Percentiles rank a stretch among this genome's conserved stretches.
These are phyloP conservation scores for Backusella morwellensis DNA, from an alignment of 192 early-diverging fungal genomes.

Conservation along the genomic window DNA sequence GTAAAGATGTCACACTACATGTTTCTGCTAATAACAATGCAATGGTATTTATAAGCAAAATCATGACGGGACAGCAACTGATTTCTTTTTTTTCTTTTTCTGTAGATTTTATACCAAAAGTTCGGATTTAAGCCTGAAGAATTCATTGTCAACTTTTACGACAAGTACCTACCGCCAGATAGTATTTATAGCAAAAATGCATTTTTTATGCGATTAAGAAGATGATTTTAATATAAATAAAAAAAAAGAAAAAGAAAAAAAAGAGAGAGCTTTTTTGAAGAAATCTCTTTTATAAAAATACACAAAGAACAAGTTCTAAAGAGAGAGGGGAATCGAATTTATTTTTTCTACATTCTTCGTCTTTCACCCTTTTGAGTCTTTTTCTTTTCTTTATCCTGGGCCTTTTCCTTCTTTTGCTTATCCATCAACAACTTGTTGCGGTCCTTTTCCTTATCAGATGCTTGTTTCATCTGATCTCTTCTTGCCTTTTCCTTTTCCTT, in stretches of 20 bases:
- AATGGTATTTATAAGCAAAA: constrained; percentile 54
- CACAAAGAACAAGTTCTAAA: too few species aligned
- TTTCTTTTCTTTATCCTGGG: constrained; percentile 41
- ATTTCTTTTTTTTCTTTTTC: background rate
- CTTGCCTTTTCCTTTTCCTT: constrained; percentile 56
- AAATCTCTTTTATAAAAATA: too few species aligned
- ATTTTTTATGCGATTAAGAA: constrained; percentile 78
- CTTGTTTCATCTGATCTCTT: constrained; percentile 47
- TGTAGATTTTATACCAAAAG: constrained; percentile 82
- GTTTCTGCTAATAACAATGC: constrained; percentile 91
- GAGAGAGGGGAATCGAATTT: too few species aligned
- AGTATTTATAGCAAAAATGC: constrained; percentile 81
- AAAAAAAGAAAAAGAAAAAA: too few species aligned
- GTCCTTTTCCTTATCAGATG: constrained; percentile 51
- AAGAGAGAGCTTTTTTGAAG: too few species aligned
- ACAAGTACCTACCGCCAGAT: constrained; percentile 77
- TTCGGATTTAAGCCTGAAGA: constrained; percentile 95
- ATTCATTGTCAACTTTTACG: constrained; percentile 88
- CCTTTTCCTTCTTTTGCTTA: constrained; percentile 49
- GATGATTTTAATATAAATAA: constrained; percentile 32
- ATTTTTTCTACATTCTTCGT: constrained; percentile 40
- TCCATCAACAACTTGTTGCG: constrained; percentile 48
- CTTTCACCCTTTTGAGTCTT: constrained; percentile 53
- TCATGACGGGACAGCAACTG: background rate
- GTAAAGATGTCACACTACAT: constrained; percentile 88